Conservation (phyloP, 2,329 filamentous ascomycete genomes). For the Scedosporium minutisporum region DNA sequence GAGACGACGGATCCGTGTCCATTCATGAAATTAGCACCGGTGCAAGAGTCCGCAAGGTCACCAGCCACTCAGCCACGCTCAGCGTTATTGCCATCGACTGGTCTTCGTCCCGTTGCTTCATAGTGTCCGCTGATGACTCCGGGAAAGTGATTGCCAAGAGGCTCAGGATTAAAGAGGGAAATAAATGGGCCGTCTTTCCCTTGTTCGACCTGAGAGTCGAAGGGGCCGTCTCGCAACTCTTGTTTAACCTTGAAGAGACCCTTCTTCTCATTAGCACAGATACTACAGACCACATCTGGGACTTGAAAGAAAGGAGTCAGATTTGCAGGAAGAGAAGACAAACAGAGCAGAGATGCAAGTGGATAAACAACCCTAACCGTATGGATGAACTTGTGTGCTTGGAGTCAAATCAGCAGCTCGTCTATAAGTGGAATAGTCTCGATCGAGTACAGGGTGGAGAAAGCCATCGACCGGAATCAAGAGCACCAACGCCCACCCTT, state of each 20-base stretch:
- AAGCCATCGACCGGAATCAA: neutral
- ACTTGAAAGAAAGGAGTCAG: neutral
- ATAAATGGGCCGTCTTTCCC: neutral
- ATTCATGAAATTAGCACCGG: neutral
- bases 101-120: neutral
- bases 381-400: neutral
- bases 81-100: neutral
- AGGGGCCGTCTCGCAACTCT: neutral
- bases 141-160: neutral
- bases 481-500: neutral
- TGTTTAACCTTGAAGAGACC: neutral
- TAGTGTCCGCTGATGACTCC: neutral
- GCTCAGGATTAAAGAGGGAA: neutral
- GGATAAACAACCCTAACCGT: neutral
- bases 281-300: neutral
- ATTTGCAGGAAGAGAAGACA: neutral
- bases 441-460: too few species aligned
- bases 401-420: neutral
- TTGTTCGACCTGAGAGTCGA: neutral
- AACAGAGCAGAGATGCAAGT: neutral
- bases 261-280: neutral
- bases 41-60: neutral
- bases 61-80: neutral
- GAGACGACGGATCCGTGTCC: slow-evolving; percentile 1
- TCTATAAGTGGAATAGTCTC: neutral